Percentiles rank a stretch among this genome's conserved stretches.
Evolutionary conservation across 2,329 filamentous ascomycete species (phyloP).

Genomic region (Diaporthe aspalathi): DNA sequence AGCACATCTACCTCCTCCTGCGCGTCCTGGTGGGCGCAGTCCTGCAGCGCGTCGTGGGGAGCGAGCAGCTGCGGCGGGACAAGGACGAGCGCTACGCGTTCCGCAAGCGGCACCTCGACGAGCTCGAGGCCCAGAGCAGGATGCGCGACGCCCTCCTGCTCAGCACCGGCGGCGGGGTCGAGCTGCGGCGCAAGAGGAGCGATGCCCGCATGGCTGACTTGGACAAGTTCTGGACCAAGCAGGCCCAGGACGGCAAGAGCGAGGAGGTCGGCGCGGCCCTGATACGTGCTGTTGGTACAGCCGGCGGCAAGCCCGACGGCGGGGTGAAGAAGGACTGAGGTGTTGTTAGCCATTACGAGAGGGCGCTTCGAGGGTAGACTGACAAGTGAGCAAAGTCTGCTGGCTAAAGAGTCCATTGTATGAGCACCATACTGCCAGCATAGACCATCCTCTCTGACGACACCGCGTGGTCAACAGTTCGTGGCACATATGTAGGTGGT

Average conservation of each 20-base stretch:
- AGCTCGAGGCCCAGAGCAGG: conserved; percentile 51
- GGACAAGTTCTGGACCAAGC: conserved; percentile 56
- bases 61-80: conserved; percentile 54
- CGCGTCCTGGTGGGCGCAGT: conserved; percentile 54
- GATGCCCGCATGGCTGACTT: conserved; percentile 49
- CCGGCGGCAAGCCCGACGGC: background rate
- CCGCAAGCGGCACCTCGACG: conserved; percentile 52
- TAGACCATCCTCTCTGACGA: background rate
- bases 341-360: background rate
- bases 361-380: background rate
- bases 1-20: conserved; percentile 76
- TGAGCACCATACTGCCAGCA: background rate
- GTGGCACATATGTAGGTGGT: too few relatives aligned
- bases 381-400: background rate
- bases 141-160: conserved; percentile 34
- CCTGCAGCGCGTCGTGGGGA: conserved; percentile 50
- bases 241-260: conserved; percentile 54
- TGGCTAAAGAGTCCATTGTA: background rate
- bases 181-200: conserved; percentile 41
- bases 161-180: conserved; percentile 40
- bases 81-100: conserved; percentile 53
- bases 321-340: conserved; percentile 21
- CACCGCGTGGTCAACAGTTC: background rate
- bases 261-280: conserved; percentile 49
- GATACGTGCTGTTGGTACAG: conserved; percentile 43